Evolutionary conservation across 192 early-diverging fungal genomes (phyloP).

Genomic region (Phycomyces blakesleeanus): DNA sequence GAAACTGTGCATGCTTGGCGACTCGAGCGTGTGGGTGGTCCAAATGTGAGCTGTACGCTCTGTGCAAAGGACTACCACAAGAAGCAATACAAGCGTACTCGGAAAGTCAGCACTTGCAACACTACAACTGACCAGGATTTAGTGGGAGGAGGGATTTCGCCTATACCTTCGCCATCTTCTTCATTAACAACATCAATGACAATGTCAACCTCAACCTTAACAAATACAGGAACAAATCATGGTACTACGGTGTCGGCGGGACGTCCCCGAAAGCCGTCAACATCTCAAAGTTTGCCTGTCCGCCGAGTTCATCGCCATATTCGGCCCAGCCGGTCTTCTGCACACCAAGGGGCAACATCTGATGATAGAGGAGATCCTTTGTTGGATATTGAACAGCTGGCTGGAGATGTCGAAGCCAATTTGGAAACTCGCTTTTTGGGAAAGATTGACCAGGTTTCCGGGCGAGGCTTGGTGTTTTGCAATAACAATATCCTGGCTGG

Average conservation of each 20-base stretch:
- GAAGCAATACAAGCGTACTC: conserved; percentile 9
- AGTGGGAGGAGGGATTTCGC: no score
- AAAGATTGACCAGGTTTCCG: conserved; percentile 17
- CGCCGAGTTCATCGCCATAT: background rate
- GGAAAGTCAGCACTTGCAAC: background rate
- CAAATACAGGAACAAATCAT: no score
- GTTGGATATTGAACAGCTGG: conserved; percentile 35
- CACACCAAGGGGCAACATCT: background rate
- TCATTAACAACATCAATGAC: background rate
- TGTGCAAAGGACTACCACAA: conserved; percentile 25
- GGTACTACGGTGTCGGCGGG: no score
- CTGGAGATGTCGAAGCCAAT: conserved; percentile 11
- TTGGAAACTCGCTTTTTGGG: conserved; percentile 24
- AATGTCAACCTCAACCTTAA: background rate
- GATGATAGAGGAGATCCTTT: background rate
- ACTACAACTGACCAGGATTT: background rate
- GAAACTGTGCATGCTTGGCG: conserved; percentile 29
- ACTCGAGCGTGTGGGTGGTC: conserved; percentile 12
- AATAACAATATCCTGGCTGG: conserved; percentile 31
- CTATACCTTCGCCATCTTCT: background rate
- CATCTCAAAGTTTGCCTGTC: background rate
- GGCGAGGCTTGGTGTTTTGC: conserved; percentile 17
- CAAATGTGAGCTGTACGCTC: conserved; percentile 8
- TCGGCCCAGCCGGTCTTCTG: background rate
- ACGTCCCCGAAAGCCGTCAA: background rate